These are phyloP conservation scores for Musa acuminata DNA, from an alignment of 176 grass and related monocot genomes.

Conservation along the genomic window DNA sequence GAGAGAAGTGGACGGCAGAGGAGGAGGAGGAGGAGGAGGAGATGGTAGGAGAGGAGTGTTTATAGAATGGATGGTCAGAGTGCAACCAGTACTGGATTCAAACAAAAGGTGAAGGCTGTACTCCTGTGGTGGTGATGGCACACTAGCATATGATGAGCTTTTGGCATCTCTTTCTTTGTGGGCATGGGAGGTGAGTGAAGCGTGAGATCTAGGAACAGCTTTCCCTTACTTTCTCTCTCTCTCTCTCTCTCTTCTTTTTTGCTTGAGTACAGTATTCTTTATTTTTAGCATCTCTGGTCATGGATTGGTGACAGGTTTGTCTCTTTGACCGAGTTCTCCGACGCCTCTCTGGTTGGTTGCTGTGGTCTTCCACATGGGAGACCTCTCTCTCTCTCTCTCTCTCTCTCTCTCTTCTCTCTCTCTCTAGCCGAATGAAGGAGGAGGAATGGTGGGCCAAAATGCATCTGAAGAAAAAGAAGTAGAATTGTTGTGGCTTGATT, in stretches of 20 bases:
- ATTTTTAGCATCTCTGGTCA: not conserved
- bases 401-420: too few species aligned
- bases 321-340: constrained; percentile 52
- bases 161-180: not conserved
- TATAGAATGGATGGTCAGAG: not conserved
- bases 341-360: not conserved
- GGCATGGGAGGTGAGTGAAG: not conserved
- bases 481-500: too few species aligned
- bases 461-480: too few species aligned
- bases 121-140: too few species aligned
- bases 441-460: too few species aligned
- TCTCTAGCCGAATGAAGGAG: too few species aligned
- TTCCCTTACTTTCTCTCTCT: not conserved
- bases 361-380: not conserved
- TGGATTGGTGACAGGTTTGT: constrained; percentile 43
- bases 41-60: not conserved
- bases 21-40: too few species aligned
- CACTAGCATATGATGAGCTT: not conserved
- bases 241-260: not conserved
- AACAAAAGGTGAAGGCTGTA: not conserved
- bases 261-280: not conserved
- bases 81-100: not conserved
- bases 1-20: not conserved
- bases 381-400: too few species aligned
- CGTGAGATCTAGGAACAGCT: not conserved